These are phyloP conservation scores for Boletus reticulatus DNA, from an alignment of 768 basidiomycete genomes.

Conservation along the genomic window DNA sequence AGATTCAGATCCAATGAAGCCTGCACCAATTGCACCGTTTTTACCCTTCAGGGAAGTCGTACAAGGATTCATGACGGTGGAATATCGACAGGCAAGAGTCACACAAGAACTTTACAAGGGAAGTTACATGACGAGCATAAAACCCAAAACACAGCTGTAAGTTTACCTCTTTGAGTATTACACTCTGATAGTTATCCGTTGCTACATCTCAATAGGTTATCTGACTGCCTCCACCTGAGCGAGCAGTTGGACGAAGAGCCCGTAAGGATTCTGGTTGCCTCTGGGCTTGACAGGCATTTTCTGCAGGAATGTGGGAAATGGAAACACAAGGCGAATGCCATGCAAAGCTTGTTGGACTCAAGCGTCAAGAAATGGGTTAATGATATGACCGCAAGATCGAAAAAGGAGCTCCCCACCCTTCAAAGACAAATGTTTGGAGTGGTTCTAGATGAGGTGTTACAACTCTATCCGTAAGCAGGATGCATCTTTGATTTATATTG, in stretches of 20 bases:
- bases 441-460: constrained; percentile 21
- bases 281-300: constrained; percentile 31
- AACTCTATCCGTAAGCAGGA: constrained; percentile 23
- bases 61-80: constrained; percentile 40
- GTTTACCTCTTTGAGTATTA: not conserved
- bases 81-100: constrained; percentile 17
- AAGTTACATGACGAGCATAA: not conserved
- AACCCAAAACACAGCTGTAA: constrained; percentile 22
- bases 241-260: constrained; percentile 24
- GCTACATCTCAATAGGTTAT: constrained; percentile 10
- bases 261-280: constrained; percentile 24
- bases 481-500: not conserved
- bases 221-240: constrained; percentile 22
- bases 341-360: not conserved
- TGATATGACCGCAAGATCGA: not conserved
- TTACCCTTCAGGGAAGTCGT: constrained; percentile 39
- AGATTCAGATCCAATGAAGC: constrained; percentile 2
- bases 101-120: not conserved
- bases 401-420: constrained; percentile 2
- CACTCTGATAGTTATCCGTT: not conserved
- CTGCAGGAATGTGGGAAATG: constrained; percentile 21
- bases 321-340: constrained; percentile 12
- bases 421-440: constrained; percentile 23
- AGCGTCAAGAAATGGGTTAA: not conserved
- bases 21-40: constrained; percentile 17